These are phyloP conservation scores for Ramularia endophylla DNA, from an alignment of 2,329 filamentous ascomycete species.

Conservation along the genomic window DNA sequence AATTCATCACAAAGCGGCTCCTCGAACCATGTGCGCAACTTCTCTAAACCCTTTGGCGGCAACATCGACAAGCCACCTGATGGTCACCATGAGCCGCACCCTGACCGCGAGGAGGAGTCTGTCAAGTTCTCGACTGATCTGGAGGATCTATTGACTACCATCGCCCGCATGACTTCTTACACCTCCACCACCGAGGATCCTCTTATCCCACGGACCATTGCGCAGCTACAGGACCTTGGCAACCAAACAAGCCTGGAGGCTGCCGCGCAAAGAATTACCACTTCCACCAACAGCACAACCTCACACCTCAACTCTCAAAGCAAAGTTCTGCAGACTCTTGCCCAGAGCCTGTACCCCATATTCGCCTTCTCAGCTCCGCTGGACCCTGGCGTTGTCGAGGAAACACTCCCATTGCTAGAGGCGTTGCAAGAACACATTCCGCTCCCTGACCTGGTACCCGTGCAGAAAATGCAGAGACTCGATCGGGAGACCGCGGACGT, in stretches of 20 bases:
- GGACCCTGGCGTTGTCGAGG: slow-evolving; percentile 61
- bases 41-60: slow-evolving; percentile 26
- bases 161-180: slow-evolving; percentile 29
- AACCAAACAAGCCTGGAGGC: slow-evolving; percentile 30
- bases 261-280: slow-evolving; percentile 30
- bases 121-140: slow-evolving; percentile 38
- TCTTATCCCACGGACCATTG: slow-evolving; percentile 27
- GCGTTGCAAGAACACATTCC: slow-evolving; percentile 63
- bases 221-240: slow-evolving; percentile 30
- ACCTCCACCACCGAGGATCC: slow-evolving; percentile 27
- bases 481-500: slow-evolving; percentile 63
- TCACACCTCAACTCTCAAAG: slow-evolving; percentile 71
- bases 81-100: slow-evolving; percentile 15
- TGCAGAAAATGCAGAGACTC: slow-evolving; percentile 62
- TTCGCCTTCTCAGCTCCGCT: slow-evolving; percentile 53
- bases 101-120: slow-evolving; percentile 7
- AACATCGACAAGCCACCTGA: slow-evolving; percentile 20
- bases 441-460: slow-evolving; percentile 56
- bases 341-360: slow-evolving; percentile 58
- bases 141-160: slow-evolving; percentile 29
- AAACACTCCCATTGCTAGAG: slow-evolving; percentile 62
- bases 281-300: slow-evolving; percentile 45
- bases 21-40: slow-evolving; percentile 24
- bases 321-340: slow-evolving; percentile 66
- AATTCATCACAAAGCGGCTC: slow-evolving; percentile 29